These are phyloP conservation scores for Tympanopsis confertula DNA, from an alignment of 2,329 filamentous ascomycete genomes.

Conservation along the genomic window DNA sequence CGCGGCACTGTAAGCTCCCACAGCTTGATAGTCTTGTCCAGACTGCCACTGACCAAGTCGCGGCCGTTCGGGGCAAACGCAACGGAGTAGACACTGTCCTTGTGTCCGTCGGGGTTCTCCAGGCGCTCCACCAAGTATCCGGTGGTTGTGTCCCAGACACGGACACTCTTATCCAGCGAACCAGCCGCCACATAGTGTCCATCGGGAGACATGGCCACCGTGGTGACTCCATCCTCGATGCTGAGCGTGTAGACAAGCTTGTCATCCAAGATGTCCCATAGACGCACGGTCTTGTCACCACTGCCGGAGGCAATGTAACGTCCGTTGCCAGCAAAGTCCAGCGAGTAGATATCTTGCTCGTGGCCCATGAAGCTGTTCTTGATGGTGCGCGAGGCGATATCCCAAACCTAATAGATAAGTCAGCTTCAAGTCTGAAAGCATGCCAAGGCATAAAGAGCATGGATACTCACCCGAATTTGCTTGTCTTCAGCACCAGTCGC, in stretches of 20 bases:
- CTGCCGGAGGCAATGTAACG: slow-evolving; percentile 91
- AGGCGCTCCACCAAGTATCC: slow-evolving; percentile 83
- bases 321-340: slow-evolving; percentile 89
- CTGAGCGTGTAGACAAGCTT: slow-evolving; percentile 73
- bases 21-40: slow-evolving; percentile 99
- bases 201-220: slow-evolving; percentile 92
- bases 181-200: slow-evolving; percentile 89
- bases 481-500: slow-evolving; percentile 97
- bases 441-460: neutral
- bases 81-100: slow-evolving; percentile 92
- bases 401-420: slow-evolving; percentile 65
- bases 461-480: slow-evolving; percentile 68
- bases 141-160: slow-evolving; percentile 85
- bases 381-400: slow-evolving; percentile 73
- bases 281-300: slow-evolving; percentile 83
- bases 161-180: slow-evolving; percentile 92
- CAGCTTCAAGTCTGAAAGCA: slow-evolving; percentile 4
- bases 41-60: slow-evolving; percentile 83
- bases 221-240: slow-evolving; percentile 95
- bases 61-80: slow-evolving; percentile 90
- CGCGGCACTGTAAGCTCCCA: slow-evolving; percentile 79
- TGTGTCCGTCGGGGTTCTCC: slow-evolving; percentile 86
- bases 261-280: slow-evolving; percentile 88
- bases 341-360: slow-evolving; percentile 95
- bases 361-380: slow-evolving; percentile 91